phyloP scores from a whole-genome alignment of 1,139 yeast species.

The Debaryomycetaceae sp. region DNA sequence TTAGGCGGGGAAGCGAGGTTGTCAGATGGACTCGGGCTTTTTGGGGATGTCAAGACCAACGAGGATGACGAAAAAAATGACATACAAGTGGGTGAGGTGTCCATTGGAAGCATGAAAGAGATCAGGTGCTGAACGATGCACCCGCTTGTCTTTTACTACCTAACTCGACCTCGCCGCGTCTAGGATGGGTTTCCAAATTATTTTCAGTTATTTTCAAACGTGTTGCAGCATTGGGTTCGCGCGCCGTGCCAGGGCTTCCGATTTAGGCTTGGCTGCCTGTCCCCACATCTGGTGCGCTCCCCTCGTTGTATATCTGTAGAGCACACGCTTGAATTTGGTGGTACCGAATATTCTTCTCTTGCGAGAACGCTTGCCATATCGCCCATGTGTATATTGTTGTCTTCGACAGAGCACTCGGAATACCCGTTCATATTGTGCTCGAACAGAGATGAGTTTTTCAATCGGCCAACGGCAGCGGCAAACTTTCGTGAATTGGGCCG shows the following conservation, averaged over 20 bases:
- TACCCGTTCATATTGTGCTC: constrained; percentile 70
- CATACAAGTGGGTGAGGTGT: constrained; percentile 11
- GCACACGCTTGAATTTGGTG: too few species aligned
- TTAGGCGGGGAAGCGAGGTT: neutral
- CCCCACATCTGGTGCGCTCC: too few species aligned
- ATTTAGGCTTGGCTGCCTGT: too few species aligned
- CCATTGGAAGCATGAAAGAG: constrained; percentile 16
- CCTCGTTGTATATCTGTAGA: too few species aligned
- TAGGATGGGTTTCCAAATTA: too few species aligned
- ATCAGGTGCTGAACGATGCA: constrained; percentile 12
- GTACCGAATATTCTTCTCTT: too few species aligned
- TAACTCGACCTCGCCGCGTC: too few species aligned
- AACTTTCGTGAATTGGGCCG: constrained; percentile 38
- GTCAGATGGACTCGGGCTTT: neutral
- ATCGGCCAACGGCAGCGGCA: constrained; percentile 67
- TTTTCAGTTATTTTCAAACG: too few species aligned
- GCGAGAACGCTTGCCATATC: neutral
- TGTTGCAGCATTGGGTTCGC: too few species aligned
- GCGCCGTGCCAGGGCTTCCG: too few species aligned
- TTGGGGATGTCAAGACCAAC: neutral
- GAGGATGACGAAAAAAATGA: constrained; percentile 1
- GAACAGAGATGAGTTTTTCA: constrained; percentile 81
- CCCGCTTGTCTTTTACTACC: too few species aligned
- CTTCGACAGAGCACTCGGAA: constrained; percentile 58
- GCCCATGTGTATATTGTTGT: constrained; percentile 60